A percentile compares a stretch with the other conserved stretches of the same genome.
Conservation (phyloP, 805 yeast genomes). For the Metschnikowia sp. region DNA sequence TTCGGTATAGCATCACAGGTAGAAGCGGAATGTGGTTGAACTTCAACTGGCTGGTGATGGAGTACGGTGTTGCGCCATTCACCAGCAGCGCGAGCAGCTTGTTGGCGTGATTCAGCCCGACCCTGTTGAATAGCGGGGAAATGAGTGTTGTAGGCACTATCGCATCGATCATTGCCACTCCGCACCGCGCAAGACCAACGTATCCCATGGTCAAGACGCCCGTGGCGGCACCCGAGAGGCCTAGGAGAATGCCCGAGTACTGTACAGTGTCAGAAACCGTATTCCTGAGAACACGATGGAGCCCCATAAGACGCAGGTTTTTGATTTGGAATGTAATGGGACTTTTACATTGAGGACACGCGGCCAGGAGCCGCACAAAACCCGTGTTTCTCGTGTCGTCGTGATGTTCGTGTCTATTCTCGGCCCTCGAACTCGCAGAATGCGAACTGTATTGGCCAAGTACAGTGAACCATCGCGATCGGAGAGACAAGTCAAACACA, state of each 20-base stretch:
- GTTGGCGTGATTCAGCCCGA: slow-evolving; percentile 2
- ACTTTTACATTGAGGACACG: slow-evolving; percentile 42
- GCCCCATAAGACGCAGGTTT: slow-evolving; percentile 24
- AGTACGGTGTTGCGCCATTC: background rate
- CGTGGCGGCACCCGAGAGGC: slow-evolving; percentile 37
- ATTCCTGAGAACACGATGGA: slow-evolving; percentile 17
- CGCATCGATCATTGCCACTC: slow-evolving; percentile 35
- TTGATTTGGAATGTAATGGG: slow-evolving; percentile 32
- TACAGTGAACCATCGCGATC: slow-evolving; percentile 2
- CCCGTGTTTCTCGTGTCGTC: background rate
- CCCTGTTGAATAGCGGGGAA: slow-evolving; percentile 18
- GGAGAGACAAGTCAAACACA: slow-evolving; percentile 1
- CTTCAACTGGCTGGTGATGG: slow-evolving; percentile 30
- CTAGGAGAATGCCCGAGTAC: slow-evolving; percentile 31
- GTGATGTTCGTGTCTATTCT: background rate
- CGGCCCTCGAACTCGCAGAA: background rate
- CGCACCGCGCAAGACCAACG: slow-evolving; percentile 36
- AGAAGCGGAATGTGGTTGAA: slow-evolving; percentile 36
- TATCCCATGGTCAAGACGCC: slow-evolving; percentile 40
- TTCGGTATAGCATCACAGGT: slow-evolving; percentile 37
- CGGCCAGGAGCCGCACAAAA: slow-evolving; percentile 18
- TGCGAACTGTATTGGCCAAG: background rate
- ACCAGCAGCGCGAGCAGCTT: slow-evolving; percentile 2
- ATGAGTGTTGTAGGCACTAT: slow-evolving; percentile 33
- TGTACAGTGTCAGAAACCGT: slow-evolving; percentile 23